Conservation (phyloP, 2,329 filamentous ascomycete genomes). For the Huntiella omanensis region DNA sequence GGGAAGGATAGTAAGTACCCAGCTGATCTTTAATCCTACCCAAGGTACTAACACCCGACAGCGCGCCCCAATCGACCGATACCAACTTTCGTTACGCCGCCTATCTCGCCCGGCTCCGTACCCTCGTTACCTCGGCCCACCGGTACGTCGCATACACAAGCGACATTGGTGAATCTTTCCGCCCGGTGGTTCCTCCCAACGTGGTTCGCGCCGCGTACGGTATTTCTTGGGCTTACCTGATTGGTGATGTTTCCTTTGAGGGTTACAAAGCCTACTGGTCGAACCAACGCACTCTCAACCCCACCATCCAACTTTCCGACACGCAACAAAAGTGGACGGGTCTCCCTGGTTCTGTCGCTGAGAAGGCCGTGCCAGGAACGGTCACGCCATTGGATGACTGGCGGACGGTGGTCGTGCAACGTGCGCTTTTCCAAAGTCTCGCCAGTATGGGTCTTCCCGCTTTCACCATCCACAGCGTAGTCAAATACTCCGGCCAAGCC, state of each 20-base stretch:
- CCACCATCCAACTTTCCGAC: conserved; percentile 36
- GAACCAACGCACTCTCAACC: conserved; percentile 60
- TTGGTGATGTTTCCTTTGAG: conserved; percentile 80
- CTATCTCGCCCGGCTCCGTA: conserved; percentile 70
- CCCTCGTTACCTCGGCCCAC: conserved; percentile 75
- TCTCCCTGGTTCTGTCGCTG: conserved; percentile 18
- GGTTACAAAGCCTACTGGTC: conserved; percentile 87
- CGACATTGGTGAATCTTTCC: conserved; percentile 90
- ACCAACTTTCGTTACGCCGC: conserved; percentile 77
- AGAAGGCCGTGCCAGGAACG: conserved; percentile 19
- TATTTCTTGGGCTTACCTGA: conserved; percentile 78
- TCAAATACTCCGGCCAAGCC: conserved; percentile 72
- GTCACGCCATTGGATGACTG: conserved; percentile 71
- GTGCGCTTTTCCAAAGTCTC: conserved; percentile 74
- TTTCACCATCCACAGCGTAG: conserved; percentile 84
- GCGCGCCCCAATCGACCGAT: conserved; percentile 58
- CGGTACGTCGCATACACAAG: conserved; percentile 95
- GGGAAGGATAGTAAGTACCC: conserved; percentile 9
- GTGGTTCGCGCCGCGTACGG: conserved; percentile 71
- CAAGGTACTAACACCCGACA: not conserved
- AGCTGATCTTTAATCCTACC: not conserved
- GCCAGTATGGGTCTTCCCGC: conserved; percentile 90
- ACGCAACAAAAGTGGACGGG: conserved; percentile 30
- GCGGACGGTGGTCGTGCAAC: conserved; percentile 73
- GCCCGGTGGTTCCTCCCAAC: conserved; percentile 73